phyloP scores from a whole-genome alignment of 2,329 filamentous ascomycete species.

The Cryphonectria carpinicola region DNA sequence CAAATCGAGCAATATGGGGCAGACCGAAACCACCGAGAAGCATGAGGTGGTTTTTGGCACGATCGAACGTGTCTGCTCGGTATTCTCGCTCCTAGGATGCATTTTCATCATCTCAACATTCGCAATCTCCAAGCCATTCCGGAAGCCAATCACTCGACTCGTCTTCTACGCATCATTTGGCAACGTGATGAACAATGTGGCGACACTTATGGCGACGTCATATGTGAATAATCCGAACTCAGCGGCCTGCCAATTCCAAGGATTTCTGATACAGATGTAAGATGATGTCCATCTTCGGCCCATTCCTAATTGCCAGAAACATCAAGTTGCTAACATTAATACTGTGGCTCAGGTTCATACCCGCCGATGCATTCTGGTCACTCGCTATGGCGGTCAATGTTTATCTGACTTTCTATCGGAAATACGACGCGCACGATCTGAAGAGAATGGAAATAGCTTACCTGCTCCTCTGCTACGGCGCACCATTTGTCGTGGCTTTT shows the following conservation, averaged over 20 bases:
- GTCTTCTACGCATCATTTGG: conserved; percentile 84
- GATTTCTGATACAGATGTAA: conserved; percentile 81
- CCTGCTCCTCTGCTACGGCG: conserved; percentile 69
- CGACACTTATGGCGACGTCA: conserved; percentile 71
- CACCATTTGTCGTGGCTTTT: conserved; percentile 71
- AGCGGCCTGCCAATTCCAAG: conserved; percentile 72
- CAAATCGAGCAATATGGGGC: conserved; percentile 1
- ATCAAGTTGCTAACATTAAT: background rate
- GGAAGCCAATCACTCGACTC: conserved; percentile 86
- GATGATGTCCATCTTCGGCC: conserved; percentile 35
- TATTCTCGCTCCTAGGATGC: conserved; percentile 72
- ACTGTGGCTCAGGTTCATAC: conserved; percentile 70
- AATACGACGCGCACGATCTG: conserved; percentile 68
- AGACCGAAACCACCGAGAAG: background rate
- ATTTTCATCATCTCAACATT: conserved; percentile 76
- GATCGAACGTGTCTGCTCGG: conserved; percentile 70
- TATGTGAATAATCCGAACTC: conserved; percentile 55
- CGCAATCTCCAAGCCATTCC: conserved; percentile 67
- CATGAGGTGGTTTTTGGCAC: conserved; percentile 48
- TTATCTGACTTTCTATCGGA: conserved; percentile 78
- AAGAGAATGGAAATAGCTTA: conserved; percentile 73
- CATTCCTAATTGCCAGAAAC: conserved; percentile 10
- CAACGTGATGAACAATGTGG: conserved; percentile 78
- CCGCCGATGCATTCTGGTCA: conserved; percentile 76
- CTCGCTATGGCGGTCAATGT: conserved; percentile 85